Base-by-base conservation (phyloP, 139 green algal species). In the Penium margaritaceum region DNA sequence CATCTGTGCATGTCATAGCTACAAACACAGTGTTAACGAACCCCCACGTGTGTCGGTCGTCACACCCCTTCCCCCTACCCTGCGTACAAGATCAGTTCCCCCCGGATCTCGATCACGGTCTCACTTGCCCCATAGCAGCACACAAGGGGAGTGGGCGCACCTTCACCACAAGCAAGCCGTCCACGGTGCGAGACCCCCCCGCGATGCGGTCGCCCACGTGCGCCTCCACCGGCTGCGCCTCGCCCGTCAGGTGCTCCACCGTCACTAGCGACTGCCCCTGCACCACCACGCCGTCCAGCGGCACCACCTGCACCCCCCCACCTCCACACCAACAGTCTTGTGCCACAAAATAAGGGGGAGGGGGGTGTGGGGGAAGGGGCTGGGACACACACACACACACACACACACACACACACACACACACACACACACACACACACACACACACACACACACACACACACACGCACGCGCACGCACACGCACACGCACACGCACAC, bases 181-280 rank as follows among this genome's bases (percentile, higher is more conserved):
- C 82, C 12, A 71, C 30, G 62, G 67, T 81, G 41, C 70, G 58
- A n/a, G 75, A 73, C 14, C 82, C 82, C 43, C 74, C 82, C 7
- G 82, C 69, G 6, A 87, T 41, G 43, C 51, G 34, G 68, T 87
- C 82, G 2, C 82, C 82, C n/a, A 68, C 35, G 24, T 38, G 44
- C 55, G 74, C 73, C 30, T 32, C 12, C 46, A 73, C 32, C 17
- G 83, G 83, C 58, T 62, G 30, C 17, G 75, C 47, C 41, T 87
- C 83, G 2, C 83, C 83, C 5, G 83, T 87, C 43, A 87, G 71
- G 70, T 87, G 80, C 65, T 87, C 79, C 2, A 81, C 54, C 9
- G 55, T 79, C 19, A 82, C 67, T 5, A 64, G 33, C 4, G 72
- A 73, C 15, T n/a, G 44, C 39, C 82, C 81, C 34, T 64, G 33